A percentile compares a stretch with the other conserved stretches of the same genome.
phyloP scores from a whole-genome alignment of 2,329 filamentous ascomycete species.

The Fusarium nelsonii region DNA sequence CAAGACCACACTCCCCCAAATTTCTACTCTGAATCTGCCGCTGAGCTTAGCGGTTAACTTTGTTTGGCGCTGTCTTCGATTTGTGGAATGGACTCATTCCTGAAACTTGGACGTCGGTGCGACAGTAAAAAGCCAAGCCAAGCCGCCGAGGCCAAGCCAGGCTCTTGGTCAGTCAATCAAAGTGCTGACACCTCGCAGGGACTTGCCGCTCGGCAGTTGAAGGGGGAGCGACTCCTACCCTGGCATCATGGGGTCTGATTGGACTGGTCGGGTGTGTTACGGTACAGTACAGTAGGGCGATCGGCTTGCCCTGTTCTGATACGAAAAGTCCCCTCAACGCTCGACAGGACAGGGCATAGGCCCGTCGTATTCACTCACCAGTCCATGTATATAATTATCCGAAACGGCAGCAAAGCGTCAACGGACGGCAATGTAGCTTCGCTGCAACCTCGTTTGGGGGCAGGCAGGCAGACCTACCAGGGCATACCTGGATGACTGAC shows the following conservation, averaged over 20 bases:
- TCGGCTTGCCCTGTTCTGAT: constrained; percentile 20
- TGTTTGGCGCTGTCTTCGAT: background rate
- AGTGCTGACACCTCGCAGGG: constrained; percentile 41
- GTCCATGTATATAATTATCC: constrained; percentile 1
- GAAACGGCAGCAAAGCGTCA: constrained; percentile 29
- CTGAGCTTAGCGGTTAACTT: constrained; percentile 14
- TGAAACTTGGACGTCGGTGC: constrained; percentile 41
- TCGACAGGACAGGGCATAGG: constrained; percentile 5
- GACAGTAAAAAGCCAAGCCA: constrained; percentile 6
- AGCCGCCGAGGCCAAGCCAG: background rate
- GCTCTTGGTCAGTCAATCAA: constrained; percentile 32
- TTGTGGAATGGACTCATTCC: constrained; percentile 12
- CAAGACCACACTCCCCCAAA: too few relatives aligned
- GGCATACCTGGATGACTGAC: background rate
- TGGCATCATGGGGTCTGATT: constrained; percentile 12
- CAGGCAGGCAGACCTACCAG: background rate
- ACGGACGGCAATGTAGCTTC: constrained; percentile 28
- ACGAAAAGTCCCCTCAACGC: constrained; percentile 14
- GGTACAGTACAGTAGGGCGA: constrained; percentile 10
- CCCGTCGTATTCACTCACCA: constrained; percentile 20
- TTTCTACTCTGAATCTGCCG: background rate
- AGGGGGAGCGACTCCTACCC: constrained; percentile 10
- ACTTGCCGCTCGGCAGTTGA: constrained; percentile 44
- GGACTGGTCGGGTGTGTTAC: background rate
- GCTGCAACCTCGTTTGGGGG: constrained; percentile 10